Base-by-base conservation (phyloP, 805 yeast species). In the Blastobotrys peoriensis region DNA sequence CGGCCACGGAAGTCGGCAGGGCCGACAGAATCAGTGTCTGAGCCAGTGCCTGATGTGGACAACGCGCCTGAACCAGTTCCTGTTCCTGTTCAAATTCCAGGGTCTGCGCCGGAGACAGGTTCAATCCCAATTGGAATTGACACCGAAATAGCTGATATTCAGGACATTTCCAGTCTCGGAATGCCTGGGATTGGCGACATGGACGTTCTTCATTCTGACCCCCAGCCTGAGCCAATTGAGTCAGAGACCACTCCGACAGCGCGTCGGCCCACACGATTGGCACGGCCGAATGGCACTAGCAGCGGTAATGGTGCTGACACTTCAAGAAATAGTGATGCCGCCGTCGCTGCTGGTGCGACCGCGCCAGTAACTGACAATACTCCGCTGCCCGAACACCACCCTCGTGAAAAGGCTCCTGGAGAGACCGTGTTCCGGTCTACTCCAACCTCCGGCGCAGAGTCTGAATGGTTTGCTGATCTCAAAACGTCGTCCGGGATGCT, bases 401-500 rank as follows among this genome's bases (percentile, higher is more conserved):
- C 10, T 25, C 30, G 22, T 5, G 38, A 17, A 15, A n/a, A 17
- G 8, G 25, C 21, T 17, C 38, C 20, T 5, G 13, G 8, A 36
- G 13, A 36, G 21, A 36, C 38, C 5, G 36, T 15, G 36, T 9
- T 22, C 25, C 36, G 21, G 6, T 18, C 41, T 16, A 38, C 19
- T 38, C 33, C 13, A 10, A 23, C 17, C 10, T 16, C 18, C n/a
- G 19, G 19, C 5, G 33, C 41, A 6, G 35, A 16, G n/a, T 25
- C 30, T 8, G 30, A 25, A 8, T 25, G 30, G 30, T 25, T 8
- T 25, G 5, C 4, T 3, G 18, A 34, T 16, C 18, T 33, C 6
- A 33, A 33, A n/a, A 18, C 5, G 5, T 16, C 10, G 21, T 13
- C 40, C 3, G 40, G 33, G 4, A 10, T 22, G n/a, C 58, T 62